These are phyloP conservation scores for Plasmodium chabaudi DNA, from an alignment of 169 alveolate genomes.

Conservation along the genomic window DNA sequence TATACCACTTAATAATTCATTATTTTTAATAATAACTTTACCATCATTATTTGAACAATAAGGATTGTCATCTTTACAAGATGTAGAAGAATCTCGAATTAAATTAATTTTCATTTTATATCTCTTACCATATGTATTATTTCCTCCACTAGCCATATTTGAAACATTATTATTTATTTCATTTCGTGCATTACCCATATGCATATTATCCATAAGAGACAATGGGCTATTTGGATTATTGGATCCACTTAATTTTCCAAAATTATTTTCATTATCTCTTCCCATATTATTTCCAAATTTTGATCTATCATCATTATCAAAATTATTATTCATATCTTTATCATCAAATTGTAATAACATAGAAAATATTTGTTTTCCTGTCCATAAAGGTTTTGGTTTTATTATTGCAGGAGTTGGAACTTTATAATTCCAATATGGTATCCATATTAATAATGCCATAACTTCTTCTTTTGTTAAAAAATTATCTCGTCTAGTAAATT, in stretches of 20 bases:
- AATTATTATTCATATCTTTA: constrained; percentile 58
- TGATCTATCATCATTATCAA: constrained; percentile 54
- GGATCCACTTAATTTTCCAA: neutral
- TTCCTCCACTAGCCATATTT: constrained; percentile 75
- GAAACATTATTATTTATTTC: neutral
- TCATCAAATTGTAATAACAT: constrained; percentile 94
- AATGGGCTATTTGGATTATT: constrained; percentile 53
- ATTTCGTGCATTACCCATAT: neutral
- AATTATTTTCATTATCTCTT: constrained; percentile 9
- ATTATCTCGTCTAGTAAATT: constrained; percentile 97
- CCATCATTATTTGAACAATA: constrained; percentile 81
- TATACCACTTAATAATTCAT: constrained; percentile 97
- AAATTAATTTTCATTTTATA: constrained; percentile 78
- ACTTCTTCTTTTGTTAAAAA: constrained; percentile 95
- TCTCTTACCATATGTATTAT: constrained; percentile 78
- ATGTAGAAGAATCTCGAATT: constrained; percentile 78
- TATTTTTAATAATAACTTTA: constrained; percentile 94
- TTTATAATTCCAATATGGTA: constrained; percentile 97
- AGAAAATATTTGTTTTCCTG: constrained; percentile 99
- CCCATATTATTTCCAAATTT: constrained; percentile 54
- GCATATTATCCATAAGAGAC: constrained; percentile 17
- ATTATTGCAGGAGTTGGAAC: constrained; percentile 98
- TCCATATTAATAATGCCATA: constrained; percentile 96
- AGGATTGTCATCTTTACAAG: constrained; percentile 79
- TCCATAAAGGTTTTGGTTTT: constrained; percentile 98